Base-by-base conservation (phyloP, 2,329 filamentous ascomycete species). In the Aspergillus brunneoviolaceus region DNA sequence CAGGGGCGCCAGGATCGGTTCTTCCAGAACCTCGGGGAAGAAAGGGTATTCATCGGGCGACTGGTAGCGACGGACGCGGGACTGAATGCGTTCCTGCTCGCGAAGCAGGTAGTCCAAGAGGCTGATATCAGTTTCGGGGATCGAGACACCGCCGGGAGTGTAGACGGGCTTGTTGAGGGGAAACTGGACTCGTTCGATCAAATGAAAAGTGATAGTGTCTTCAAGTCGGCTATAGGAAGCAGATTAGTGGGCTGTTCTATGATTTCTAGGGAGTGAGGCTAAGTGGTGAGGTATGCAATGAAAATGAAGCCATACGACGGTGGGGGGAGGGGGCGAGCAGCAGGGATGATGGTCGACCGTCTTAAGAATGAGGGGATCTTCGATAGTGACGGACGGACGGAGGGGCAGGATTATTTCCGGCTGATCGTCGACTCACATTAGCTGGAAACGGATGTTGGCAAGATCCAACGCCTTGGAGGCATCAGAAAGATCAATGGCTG, bases 161-260 rank as follows among this genome's bases (percentile, higher is more conserved):
- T 99, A 99, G 77, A 98, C 93, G 70, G 88, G 91, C 73, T 85
- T 82, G 80, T 97, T 98, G 65, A 96, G 84, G 4, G 94, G 92
- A 77, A 98, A 99, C 76, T 99, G 95, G n/a, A 94, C 94, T 47
- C 95, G 89, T 80, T 99, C 95, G 72, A 98, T 98, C 45, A 99
- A 83, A 78, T 96, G 90, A 78, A 96, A 97, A 67, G 91, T 96
- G 73, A 99, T 98, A 63, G 94, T 98, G 74, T 99, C 95, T 80
- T 99, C 95, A 19, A 98, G 85, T 21, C 95, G 95, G 72, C 95
- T 99, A 71, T 21, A 42, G 11, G 25, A 51, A 55, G 59, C 25
- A 39, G 35, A 31, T 31, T 52, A 56, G 19, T 51, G 27, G 9
- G 11, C 27, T 53, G 21, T 3, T 33, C 4, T 47, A 5, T 48